Base-by-base conservation (phyloP, 1,139 yeast species). In the Geotrichum carabidarum region DNA sequence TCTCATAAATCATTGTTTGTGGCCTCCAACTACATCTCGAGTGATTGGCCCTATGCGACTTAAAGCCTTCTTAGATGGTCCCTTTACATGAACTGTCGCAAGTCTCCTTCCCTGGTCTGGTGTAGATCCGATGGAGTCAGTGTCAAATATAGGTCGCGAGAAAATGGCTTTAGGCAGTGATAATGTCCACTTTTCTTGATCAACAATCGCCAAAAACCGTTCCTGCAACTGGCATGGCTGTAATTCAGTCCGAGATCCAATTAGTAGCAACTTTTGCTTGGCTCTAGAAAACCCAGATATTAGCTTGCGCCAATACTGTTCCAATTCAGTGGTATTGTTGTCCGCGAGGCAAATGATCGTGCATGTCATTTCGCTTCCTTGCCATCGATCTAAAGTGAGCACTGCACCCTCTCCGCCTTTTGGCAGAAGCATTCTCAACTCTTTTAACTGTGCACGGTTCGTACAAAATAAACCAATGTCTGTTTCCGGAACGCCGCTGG, bases 301-400 rank as follows among this genome's bases (percentile, higher is more conserved):
- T 50, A 93, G 79, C 59, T 99, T 78, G 60, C 98, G 77, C 93
- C 96, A 86, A 64, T 93, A 99, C 59, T 79, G 81, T 42, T 94
- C 72, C 53, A 93, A 74, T 43, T 86, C 88, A 0, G 98, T 98
- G 0, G 86, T 82, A 65, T 91, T 91, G 1, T 96, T 84, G 45
- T 96, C 75, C 4, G 91, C 99, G 60, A 93, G 72, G 0, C 98
- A 90, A 5, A 93, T 82, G 2, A 94, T 80, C 12, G 93, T 83
- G 63, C 96, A 84, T 52, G 89, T 93, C 67, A 90, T 91, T 68
- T 93, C 99, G 54, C 97, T 77, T 0, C 99, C 99, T 70, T 93
- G 99, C 62, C 86, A 93, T 60, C 88, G 93, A 69, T 93, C 99
- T 0, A 97, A 97, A 0, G 99, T 93, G 58, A 93, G 73, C 30